Percentiles rank a stretch among this genome's conserved stretches.
Conservation (phyloP, 1,139 yeast genomes). For the Candida neerlandica region DNA sequence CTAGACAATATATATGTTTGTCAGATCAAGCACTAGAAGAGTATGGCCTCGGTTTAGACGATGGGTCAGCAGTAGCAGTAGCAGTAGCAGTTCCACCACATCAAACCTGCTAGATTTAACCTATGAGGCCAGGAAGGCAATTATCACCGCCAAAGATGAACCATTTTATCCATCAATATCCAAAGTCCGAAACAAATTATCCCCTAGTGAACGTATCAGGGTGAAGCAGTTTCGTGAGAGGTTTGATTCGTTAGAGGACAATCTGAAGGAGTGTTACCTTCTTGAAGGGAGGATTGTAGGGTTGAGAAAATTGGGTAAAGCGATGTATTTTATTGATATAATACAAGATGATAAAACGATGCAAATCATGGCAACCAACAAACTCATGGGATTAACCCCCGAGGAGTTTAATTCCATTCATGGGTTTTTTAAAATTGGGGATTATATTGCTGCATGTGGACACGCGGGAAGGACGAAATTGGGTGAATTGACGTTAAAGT, state of each 20-base stretch:
- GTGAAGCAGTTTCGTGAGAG: constrained; percentile 19
- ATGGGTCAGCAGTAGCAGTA: too few relatives aligned
- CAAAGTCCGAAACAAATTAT: constrained; percentile 12
- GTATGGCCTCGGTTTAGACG: too few relatives aligned
- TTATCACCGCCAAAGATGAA: constrained; percentile 2
- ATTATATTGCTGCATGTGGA: constrained; percentile 66
- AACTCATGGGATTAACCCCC: constrained; percentile 38
- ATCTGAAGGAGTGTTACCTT: constrained; percentile 16
- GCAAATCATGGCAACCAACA: constrained; percentile 64
- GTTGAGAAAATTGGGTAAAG: constrained; percentile 66
- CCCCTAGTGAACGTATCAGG: constrained; percentile 19
- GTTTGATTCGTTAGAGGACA: constrained; percentile 19
- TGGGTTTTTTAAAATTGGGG: constrained; percentile 65
- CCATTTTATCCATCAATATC: constrained; percentile 25
- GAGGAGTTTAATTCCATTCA: constrained; percentile 51
- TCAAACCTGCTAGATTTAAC: constrained; percentile 1
- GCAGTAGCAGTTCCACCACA: too few relatives aligned
- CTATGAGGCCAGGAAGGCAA: constrained; percentile 5
- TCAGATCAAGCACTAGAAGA: too few relatives aligned
- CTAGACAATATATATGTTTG: too few relatives aligned
- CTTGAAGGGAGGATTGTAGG: constrained; percentile 60
- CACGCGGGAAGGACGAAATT: constrained; percentile 72
- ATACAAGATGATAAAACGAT: constrained; percentile 56
- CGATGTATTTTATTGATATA: constrained; percentile 67
- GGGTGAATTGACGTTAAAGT: constrained; percentile 76